Conservation (phyloP, 1,139 yeast genomes). For the Suhomyces bribrorum region DNA sequence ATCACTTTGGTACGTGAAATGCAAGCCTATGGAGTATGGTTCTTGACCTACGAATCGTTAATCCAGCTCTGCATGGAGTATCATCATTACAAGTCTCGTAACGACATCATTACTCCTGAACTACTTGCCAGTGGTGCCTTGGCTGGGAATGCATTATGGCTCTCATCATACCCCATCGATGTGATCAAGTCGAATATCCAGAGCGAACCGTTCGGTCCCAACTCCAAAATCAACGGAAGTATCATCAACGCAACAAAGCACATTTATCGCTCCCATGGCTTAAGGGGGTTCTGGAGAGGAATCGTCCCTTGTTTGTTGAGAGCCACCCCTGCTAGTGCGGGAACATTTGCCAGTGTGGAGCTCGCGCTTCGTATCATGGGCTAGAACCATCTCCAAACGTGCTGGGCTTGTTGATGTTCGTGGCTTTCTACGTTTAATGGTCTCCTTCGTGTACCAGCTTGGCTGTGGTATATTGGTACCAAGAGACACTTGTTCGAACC, state of each 20-base stretch:
- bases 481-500: too few relatives aligned
- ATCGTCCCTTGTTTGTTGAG: constrained; percentile 67
- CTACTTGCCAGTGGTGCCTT: constrained; percentile 63
- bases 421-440: too few relatives aligned
- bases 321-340: constrained; percentile 75
- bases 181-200: constrained; percentile 73
- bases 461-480: too few relatives aligned
- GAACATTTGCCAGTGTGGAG: constrained; percentile 78
- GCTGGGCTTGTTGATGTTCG: too few relatives aligned
- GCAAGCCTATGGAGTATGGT: constrained; percentile 86
- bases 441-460: too few relatives aligned
- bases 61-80: constrained; percentile 43
- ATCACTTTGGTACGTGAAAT: constrained; percentile 67
- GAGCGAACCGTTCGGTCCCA: constrained; percentile 56
- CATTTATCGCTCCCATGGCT: constrained; percentile 50
- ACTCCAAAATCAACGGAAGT: constrained; percentile 47
- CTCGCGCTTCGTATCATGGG: constrained; percentile 61
- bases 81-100: constrained; percentile 42
- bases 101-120: constrained; percentile 61
- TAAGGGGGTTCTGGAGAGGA: constrained; percentile 70
- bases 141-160: constrained; percentile 76
- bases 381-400: too few relatives aligned
- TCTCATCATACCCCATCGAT: constrained; percentile 69
- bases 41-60: constrained; percentile 66
- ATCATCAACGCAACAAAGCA: constrained; percentile 47